Evolutionary conservation across 805 yeast genomes (phyloP).

Genomic region (Pichia ethanolica): DNA sequence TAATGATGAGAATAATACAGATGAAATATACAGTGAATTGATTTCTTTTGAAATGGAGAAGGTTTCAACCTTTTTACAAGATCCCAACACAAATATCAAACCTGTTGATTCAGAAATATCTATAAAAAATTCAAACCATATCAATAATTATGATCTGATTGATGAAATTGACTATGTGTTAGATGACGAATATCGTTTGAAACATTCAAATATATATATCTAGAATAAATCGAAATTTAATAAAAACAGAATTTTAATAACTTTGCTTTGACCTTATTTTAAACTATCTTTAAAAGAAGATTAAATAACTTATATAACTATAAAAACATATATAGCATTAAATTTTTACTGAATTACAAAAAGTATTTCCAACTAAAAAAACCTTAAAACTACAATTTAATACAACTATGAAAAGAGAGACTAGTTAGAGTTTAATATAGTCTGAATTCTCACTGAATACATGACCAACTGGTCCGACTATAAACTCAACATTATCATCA

Average conservation of each 20-base stretch:
- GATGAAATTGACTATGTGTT: constrained; percentile 12
- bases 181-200: constrained; percentile 7
- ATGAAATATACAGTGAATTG: neutral
- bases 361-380: too few relatives aligned
- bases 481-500: constrained; percentile 15
- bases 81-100: neutral
- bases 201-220: neutral
- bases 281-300: too few relatives aligned
- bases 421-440: neutral
- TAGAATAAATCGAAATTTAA: neutral
- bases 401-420: too few relatives aligned
- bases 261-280: too few relatives aligned
- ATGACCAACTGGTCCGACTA: constrained; percentile 11
- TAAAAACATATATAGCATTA: neutral
- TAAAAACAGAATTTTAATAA: neutral
- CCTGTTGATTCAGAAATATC: neutral
- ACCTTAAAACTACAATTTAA: too few relatives aligned
- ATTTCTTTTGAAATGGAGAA: constrained; percentile 5
- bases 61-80: constrained; percentile 1
- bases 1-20: neutral
- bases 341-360: neutral
- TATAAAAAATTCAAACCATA: neutral
- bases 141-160: constrained; percentile 6
- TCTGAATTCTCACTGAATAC: constrained; percentile 7
- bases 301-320: too few relatives aligned